Base-by-base conservation (phyloP, 176 grass and related monocot genomes). In the Musa beccarii region DNA sequence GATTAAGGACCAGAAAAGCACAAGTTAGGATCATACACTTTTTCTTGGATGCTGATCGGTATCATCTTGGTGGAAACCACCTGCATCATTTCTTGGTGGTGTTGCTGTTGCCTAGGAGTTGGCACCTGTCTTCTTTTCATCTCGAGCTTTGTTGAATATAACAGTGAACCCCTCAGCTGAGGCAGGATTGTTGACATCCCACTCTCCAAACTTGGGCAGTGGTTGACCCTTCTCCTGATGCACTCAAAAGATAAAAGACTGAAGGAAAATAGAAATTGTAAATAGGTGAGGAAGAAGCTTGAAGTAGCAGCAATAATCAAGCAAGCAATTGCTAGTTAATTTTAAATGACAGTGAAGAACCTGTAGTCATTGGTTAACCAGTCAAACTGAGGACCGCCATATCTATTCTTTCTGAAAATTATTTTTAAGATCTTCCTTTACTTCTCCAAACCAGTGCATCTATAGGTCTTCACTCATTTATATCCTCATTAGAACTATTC, bases 111-210 rank as follows among this genome's bases (percentile, higher is more conserved):
- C 71, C 17, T 16, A 75, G 1, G 75, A 68, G 52, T 54, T 59
- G 51, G 53, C 24, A 12, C 53, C 55, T 51, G 65, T 79, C 69
- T 86, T 86, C 84, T 75, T 86, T 71, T 86, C 84, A 21, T 86
- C 79, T 11, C 84, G 79, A 73, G 84, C 84, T 71, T 86, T 86
- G 71, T 86, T 80, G 76, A 86, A 86, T 29, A 86, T 86, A 59
- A 82, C 80, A 53, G 80, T 86, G 77, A 86, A 86, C n/a, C 84
- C 80, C 66, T 86, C 84, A 26, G 84, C 79, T 69, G 84, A 82
- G 61, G 84, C 79, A 73, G 84, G 84, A 73, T 86, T 82, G 56
- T 86, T 86, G 51, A 82, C 84, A 82, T 86, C 84, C 84, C 84
- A 86, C 57, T 86, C 84, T 10, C 84, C 84, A 59, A 86, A 86